phyloP scores from a whole-genome alignment of 495 filamentous ascomycete species.

The Rusavskia elegans region DNA sequence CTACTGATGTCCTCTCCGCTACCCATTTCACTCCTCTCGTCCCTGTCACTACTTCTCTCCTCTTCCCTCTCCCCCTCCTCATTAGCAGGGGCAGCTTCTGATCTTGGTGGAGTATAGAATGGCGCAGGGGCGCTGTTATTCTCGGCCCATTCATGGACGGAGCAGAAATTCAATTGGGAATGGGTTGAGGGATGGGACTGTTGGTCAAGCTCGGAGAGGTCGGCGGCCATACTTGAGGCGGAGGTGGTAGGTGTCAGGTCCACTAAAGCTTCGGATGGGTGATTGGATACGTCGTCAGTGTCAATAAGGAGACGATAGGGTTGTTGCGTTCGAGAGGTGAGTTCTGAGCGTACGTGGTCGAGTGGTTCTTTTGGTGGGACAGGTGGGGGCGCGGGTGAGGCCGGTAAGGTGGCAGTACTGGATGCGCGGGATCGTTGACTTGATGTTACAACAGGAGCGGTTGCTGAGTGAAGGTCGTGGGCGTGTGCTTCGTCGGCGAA shows the following conservation, averaged over 20 bases:
- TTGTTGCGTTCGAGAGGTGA: constrained; percentile 5
- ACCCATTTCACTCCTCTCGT: constrained; percentile 13
- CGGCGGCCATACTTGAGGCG: constrained; percentile 5
- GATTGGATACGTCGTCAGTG: constrained; percentile 20
- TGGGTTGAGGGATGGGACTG: constrained; percentile 10
- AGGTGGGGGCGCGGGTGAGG: not conserved
- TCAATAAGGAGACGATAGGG: constrained; percentile 15
- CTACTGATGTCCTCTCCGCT: constrained; percentile 13
- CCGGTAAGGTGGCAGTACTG: constrained; percentile 4
- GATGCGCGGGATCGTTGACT: constrained; percentile 1
- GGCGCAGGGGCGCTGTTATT: constrained; percentile 11
- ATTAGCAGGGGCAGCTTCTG: constrained; percentile 12
- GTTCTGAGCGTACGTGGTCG: not conserved
- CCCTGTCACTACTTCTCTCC: constrained; percentile 19
- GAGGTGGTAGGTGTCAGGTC: constrained; percentile 30
- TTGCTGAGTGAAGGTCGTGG: constrained; percentile 10
- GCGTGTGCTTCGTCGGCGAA: constrained; percentile 39
- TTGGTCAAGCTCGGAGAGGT: constrained; percentile 22
- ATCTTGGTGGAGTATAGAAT: constrained; percentile 17
- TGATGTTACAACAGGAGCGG: not conserved
- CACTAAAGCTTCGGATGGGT: constrained; percentile 24
- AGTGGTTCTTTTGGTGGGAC: not conserved
- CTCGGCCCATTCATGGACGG: constrained; percentile 18
- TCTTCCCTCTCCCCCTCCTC: constrained; percentile 20
- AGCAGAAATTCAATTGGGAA: constrained; percentile 20